Percentiles rank a stretch among this genome's conserved stretches.
Evolutionary conservation across 805 yeast genomes (phyloP).

Genomic region (Scheffersomyces ergatensis): DNA sequence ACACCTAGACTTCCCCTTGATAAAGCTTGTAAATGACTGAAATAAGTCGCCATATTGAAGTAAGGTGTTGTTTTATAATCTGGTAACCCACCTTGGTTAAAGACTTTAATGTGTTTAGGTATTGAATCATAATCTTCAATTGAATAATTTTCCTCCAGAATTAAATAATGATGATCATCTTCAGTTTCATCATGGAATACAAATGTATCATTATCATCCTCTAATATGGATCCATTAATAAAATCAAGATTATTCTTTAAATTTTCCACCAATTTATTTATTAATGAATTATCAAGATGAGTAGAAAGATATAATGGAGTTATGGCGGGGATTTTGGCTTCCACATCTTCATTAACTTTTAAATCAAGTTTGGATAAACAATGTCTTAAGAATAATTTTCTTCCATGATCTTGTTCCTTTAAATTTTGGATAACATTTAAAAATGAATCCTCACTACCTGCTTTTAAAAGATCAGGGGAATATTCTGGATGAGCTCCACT

Average conservation of each 20-base stretch:
- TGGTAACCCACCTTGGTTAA: slow-evolving; percentile 46
- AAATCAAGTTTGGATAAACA: slow-evolving; percentile 63
- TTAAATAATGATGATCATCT: slow-evolving; percentile 9
- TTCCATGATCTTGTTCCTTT: slow-evolving; percentile 37
- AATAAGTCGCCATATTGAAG: slow-evolving; percentile 64
- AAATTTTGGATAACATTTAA: slow-evolving; percentile 32
- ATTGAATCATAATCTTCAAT: slow-evolving; percentile 51
- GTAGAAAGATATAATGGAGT: slow-evolving; percentile 66
- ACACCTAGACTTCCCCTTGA: slow-evolving; percentile 21
- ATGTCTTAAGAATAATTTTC: slow-evolving; percentile 56
- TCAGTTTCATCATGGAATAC: slow-evolving; percentile 41
- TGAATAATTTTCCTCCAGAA: slow-evolving; percentile 9
- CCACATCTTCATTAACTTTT: slow-evolving; percentile 54
- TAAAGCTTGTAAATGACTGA: slow-evolving; percentile 34
- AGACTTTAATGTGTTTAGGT: slow-evolving; percentile 45
- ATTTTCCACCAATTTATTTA: slow-evolving; percentile 33
- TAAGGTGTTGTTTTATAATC: slow-evolving; percentile 60
- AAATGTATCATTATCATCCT: slow-evolving; percentile 60
- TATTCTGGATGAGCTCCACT: slow-evolving; percentile 93
- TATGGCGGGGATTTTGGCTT: slow-evolving; percentile 55
- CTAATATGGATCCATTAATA: slow-evolving; percentile 24
- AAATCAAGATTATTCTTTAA: slow-evolving; percentile 36
- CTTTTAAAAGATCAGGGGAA: slow-evolving; percentile 49
- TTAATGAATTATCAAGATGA: slow-evolving; percentile 22
- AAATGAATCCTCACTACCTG: slow-evolving; percentile 29